Evolutionary conservation across 2,329 filamentous ascomycete species (phyloP), one percentile per base, ranked within the genome.

Genomic region (Neonectria faginata): DNA sequence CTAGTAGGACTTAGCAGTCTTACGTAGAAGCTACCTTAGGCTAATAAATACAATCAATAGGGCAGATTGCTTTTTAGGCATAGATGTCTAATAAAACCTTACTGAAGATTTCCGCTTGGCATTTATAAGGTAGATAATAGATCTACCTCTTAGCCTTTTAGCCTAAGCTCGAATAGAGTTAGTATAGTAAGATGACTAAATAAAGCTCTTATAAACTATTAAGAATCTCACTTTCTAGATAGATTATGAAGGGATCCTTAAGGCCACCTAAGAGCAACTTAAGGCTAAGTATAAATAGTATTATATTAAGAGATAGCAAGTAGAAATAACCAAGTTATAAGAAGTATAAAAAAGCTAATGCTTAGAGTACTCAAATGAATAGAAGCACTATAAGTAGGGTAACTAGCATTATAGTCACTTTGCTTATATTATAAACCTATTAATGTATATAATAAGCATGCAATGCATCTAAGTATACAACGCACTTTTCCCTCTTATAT

Each of bases 101-200:
- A 55, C 52, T 12, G 18, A 55, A 55, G 52, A 55, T 55, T 55
- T 55, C 39, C 12, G 18, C 39, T 55, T 12, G 18, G 22, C 18
- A 55, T 41, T 8, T 44, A 55, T 55, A n/a, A 55, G 36, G 52
- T 55, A 7, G 11, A 55, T 44, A 44, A 42, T 55, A 6, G 20
- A 55, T 44, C n/a, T 55, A 42, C 39, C 52, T 55, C 25, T 55
- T 55, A 27, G 36, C 31, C 52, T 55, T 55, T 44, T 7, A 44
- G 52, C 39, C 14, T 6, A 55, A 31, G 36, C 36, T 29, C 18
- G 18, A 50, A 27, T 5, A 18, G 27, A 50, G 20, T 50, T 50
- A 31, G 25, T 5, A 50, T 3, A 50, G 27, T 3, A 50, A 9
- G 11, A 50, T 50, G 18, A 27, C 20, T 50, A 10, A 7, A 50